Base-by-base conservation (phyloP, 1,284 basidiomycete species). In the Rhodotorula sp. region DNA sequence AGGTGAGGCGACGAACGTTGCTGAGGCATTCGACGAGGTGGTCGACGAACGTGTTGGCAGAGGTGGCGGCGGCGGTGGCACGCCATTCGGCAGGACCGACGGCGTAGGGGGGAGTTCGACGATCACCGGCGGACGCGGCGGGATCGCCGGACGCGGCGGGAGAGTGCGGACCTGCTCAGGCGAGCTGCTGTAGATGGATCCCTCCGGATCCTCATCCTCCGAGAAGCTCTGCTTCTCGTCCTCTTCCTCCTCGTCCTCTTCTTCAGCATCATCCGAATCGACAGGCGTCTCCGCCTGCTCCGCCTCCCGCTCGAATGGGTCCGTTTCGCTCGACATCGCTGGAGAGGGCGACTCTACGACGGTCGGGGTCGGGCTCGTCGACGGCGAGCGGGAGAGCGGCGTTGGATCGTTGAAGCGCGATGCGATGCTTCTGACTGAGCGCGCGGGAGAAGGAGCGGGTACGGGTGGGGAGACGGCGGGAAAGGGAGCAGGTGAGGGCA, bases 121-220 rank as follows among this genome's bases (percentile, higher is more conserved):
- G 3, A 68, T 10, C 12, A 3, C n/a, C 1, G 50, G 32, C 19
- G 71, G 71, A 21, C 71, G 67, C 3, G 67, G 71, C 8, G 71
- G 71, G 10, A 72, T 53, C 6, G 34, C 34, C 12, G 71, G 71
- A 1, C 61, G 61, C 6, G 34, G n/a, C 29, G 32, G 44, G 6
- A 15, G n/a, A 1, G 32, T 12, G 6, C 15, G 39, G 29, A 13
- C 29, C 15, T 48, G 61, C 12, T 69, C 71, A 2, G 65, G 53
- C 29, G 70, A 72, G 48, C 61, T 67, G 50, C 53, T 61, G 29
- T 64, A 66, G 6, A 59, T 55, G 32, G 64, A 69, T 3, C 41
- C 65, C 7, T 46, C 58, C 22, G 61, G 36, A n/a, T n/a, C n/a
- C 27, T 59, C 51, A 17, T 41, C 39, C 7, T 53, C 61, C 7